A percentile compares a stretch with the other conserved stretches of the same genome.
Conservation (phyloP, 371 early-diverging fungal genomes). For the Haplosporangium sp. region DNA sequence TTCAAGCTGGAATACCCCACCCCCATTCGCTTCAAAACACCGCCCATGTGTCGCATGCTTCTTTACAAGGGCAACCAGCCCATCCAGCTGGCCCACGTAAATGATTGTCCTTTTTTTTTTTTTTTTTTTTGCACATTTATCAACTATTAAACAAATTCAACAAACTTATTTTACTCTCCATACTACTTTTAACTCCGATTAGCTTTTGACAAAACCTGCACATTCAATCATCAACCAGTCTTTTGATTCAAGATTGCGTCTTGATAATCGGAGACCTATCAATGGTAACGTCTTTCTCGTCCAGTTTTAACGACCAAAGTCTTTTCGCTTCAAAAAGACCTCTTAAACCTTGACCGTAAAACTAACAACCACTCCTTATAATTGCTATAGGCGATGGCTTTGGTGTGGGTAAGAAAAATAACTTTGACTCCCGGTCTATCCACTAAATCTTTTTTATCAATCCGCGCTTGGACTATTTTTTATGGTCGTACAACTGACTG, state of each 20-base stretch:
- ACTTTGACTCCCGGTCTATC: not conserved
- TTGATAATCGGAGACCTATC: slow-evolving; percentile 76
- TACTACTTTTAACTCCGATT: not conserved
- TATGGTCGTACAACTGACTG: not conserved
- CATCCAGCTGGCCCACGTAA: slow-evolving; percentile 79
- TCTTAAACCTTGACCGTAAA: not conserved
- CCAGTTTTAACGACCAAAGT: not conserved
- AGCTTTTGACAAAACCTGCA: slow-evolving; percentile 57
- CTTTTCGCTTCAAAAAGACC: not conserved
- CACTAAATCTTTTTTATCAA: not conserved
- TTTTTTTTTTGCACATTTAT: not conserved
- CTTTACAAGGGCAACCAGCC: slow-evolving; percentile 83
- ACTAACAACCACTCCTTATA: not conserved
- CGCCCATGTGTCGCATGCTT: slow-evolving; percentile 79
- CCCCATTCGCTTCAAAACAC: slow-evolving; percentile 38
- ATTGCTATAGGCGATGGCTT: slow-evolving; percentile 79
- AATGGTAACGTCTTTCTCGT: slow-evolving; percentile 69
- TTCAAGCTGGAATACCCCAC: slow-evolving; percentile 46
- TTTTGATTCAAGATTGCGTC: slow-evolving; percentile 79
- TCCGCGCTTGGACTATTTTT: not conserved
- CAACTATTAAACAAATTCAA: too few species aligned
- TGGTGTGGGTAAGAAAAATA: slow-evolving; percentile 71
- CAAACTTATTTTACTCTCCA: not conserved
- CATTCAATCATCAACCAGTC: slow-evolving; percentile 91
- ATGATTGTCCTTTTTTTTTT: not conserved